These are phyloP conservation scores for Auriscalpium vulgare DNA, from an alignment of 768 basidiomycete species.

Conservation along the genomic window DNA sequence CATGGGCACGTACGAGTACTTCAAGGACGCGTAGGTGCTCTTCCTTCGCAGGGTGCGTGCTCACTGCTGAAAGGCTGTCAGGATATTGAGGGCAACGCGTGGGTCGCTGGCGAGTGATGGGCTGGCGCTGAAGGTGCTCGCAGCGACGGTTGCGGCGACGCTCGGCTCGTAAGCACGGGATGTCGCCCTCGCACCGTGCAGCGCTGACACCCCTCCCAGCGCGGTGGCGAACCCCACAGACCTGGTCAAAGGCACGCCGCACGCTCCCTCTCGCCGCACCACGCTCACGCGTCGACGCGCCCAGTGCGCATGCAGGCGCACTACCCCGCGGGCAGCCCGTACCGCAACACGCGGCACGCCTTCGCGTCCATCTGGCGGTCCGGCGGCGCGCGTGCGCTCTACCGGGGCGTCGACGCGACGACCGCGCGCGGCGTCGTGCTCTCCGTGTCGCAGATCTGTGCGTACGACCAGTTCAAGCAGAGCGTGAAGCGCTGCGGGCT, in stretches of 20 bases:
- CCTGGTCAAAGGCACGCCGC: slow-evolving; percentile 25
- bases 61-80: neutral
- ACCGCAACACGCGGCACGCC: slow-evolving; percentile 24
- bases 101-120: slow-evolving; percentile 25
- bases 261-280: neutral
- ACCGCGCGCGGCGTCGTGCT: slow-evolving; percentile 27
- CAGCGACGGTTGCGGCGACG: slow-evolving; percentile 24
- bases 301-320: slow-evolving; percentile 31
- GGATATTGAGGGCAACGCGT: slow-evolving; percentile 17
- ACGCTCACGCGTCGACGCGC: neutral
- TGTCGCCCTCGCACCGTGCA: neutral
- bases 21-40: slow-evolving; percentile 25
- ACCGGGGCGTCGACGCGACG: slow-evolving; percentile 27
- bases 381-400: slow-evolving; percentile 20
- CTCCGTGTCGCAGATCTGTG: slow-evolving; percentile 27
- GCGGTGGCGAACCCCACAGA: slow-evolving; percentile 29
- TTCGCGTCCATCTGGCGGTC: slow-evolving; percentile 22
- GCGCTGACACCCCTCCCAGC: slow-evolving; percentile 9
- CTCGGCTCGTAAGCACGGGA: slow-evolving; percentile 23
- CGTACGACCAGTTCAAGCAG: slow-evolving; percentile 31
- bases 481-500: slow-evolving; percentile 21
- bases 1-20: slow-evolving; percentile 30
- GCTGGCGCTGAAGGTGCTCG: slow-evolving; percentile 24
- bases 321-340: slow-evolving; percentile 27
- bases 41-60: neutral